Percentiles rank a stretch among this genome's conserved stretches.
These are phyloP conservation scores for Paramecium bursaria DNA, from an alignment of 73 alveolate genomes.

Conservation along the genomic window DNA sequence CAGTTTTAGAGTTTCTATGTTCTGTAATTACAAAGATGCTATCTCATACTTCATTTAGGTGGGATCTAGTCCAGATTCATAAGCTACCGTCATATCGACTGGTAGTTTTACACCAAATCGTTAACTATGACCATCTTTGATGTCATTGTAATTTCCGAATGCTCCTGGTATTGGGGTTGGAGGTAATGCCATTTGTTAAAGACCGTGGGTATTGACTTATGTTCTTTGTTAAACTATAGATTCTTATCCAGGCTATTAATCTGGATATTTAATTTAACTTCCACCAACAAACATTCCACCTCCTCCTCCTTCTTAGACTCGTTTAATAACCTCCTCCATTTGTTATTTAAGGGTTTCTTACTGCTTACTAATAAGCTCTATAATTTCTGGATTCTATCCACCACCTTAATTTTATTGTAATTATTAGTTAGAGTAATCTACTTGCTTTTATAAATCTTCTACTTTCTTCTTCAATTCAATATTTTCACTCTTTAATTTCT, in stretches of 20 bases:
- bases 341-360: slow-evolving; percentile 22
- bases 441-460: slow-evolving; percentile 4
- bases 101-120: slow-evolving; percentile 76
- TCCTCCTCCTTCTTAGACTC: slow-evolving; percentile 16
- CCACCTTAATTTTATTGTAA: neutral
- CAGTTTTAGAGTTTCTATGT: slow-evolving; percentile 75
- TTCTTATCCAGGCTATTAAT: slow-evolving; percentile 1
- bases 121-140: slow-evolving; percentile 74
- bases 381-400: neutral
- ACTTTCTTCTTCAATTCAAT: neutral
- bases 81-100: slow-evolving; percentile 69
- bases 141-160: slow-evolving; percentile 73
- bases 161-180: slow-evolving; percentile 66
- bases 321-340: slow-evolving; percentile 10
- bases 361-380: slow-evolving; percentile 25
- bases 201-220: slow-evolving; percentile 3
- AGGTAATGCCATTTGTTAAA: slow-evolving; percentile 43
- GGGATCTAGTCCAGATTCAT: slow-evolving; percentile 74
- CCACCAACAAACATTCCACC: neutral
- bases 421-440: neutral
- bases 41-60: slow-evolving; percentile 72
- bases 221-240: slow-evolving; percentile 18
- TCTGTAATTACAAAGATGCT: slow-evolving; percentile 77
- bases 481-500: slow-evolving; percentile 30
- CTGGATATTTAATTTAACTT: neutral